These are phyloP conservation scores for Solanum sparsipilum DNA, from an alignment of 257 asterid genomes.

Conservation along the genomic window DNA sequence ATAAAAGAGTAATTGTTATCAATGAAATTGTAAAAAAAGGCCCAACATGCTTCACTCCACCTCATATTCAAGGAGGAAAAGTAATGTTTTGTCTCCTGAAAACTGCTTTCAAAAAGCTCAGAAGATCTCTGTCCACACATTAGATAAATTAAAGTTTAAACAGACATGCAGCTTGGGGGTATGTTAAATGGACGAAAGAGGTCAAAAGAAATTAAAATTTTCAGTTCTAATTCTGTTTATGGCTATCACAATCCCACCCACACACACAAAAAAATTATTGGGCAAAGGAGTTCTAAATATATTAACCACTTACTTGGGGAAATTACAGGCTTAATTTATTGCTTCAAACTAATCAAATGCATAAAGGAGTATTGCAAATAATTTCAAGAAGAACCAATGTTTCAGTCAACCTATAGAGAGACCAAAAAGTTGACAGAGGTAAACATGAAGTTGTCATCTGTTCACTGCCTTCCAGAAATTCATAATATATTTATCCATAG, in stretches of 20 bases:
- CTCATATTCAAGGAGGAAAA: neutral
- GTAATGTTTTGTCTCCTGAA: neutral
- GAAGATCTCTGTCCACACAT: neutral
- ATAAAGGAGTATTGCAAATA: neutral
- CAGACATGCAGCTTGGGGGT: neutral
- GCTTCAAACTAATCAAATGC: neutral
- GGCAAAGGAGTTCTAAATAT: neutral
- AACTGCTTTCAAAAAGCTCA: neutral
- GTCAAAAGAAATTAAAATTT: neutral
- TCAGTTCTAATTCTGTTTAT: neutral
- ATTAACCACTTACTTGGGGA: neutral
- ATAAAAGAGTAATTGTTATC: neutral
- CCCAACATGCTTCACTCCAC: neutral
- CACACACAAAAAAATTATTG: neutral
- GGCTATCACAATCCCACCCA: neutral
- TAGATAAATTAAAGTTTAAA: neutral
- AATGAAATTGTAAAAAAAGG: neutral
- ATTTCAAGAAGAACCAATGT: neutral
- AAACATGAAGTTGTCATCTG: neutral
- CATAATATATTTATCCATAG: neutral
- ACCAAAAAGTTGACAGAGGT: neutral
- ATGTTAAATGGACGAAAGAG: neutral
- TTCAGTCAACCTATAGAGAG: neutral
- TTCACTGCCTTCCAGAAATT: neutral
- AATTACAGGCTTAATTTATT: neutral